phyloP scores from a whole-genome alignment of 441 rosid species.

The Corymbia calophylla region DNA sequence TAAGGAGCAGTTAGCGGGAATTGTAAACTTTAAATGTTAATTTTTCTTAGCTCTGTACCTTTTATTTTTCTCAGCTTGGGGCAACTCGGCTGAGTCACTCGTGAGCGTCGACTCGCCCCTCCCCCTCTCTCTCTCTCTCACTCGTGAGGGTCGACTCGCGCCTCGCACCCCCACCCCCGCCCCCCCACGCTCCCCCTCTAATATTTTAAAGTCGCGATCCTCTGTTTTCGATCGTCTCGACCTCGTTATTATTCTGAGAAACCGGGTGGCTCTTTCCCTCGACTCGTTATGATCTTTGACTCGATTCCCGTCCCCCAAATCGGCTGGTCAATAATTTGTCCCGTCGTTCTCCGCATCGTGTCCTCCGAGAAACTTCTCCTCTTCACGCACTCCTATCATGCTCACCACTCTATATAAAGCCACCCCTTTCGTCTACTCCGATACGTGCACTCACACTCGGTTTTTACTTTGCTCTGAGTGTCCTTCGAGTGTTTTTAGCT shows the following conservation, averaged over 20 bases:
- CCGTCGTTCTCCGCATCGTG: neutral
- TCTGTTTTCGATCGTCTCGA: neutral
- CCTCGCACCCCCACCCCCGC: too few relatives aligned
- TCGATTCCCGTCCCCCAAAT: too few relatives aligned
- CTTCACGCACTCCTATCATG: neutral
- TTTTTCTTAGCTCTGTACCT: too few relatives aligned
- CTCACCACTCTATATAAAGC: neutral
- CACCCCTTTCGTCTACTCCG: neutral
- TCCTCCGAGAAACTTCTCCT: neutral
- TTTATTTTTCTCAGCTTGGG: neutral
- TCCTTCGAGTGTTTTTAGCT: neutral
- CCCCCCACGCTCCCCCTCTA: too few relatives aligned
- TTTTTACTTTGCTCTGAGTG: neutral
- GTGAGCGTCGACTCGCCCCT: neutral
- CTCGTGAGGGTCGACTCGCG: too few relatives aligned
- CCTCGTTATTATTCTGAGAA: neutral
- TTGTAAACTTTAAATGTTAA: too few relatives aligned
- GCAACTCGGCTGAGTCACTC: neutral
- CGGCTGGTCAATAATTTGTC: neutral
- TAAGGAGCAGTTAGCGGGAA: too few relatives aligned
- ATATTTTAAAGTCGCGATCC: too few relatives aligned
- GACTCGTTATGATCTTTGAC: neutral
- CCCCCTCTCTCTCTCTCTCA: too few relatives aligned
- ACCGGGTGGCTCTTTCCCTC: neutral
- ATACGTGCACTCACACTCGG: neutral